Evolutionary conservation across 2,329 filamentous ascomycete species (phyloP).

Genomic region (Pseudogymnoascus sp.): DNA sequence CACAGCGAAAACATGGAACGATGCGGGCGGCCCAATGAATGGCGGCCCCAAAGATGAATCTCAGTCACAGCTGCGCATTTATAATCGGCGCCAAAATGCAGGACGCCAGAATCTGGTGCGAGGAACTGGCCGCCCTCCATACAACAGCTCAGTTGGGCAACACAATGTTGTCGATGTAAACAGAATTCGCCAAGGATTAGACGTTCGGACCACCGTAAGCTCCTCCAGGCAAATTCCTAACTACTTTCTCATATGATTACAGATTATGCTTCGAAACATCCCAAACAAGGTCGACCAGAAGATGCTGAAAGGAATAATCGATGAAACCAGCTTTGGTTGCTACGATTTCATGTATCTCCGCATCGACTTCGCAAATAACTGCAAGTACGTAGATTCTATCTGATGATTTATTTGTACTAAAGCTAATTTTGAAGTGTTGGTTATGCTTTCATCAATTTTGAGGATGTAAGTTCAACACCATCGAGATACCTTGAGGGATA

Average conservation of each 20-base stretch:
- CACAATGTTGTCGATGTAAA: slow-evolving; percentile 57
- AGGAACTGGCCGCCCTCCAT: slow-evolving; percentile 35
- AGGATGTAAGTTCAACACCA: slow-evolving; percentile 50
- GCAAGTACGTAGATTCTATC: slow-evolving; percentile 55
- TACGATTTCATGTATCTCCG: slow-evolving; percentile 95
- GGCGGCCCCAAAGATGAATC: neutral
- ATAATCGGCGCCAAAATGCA: slow-evolving; percentile 34
- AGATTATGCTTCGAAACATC: slow-evolving; percentile 94
- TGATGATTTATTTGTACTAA: slow-evolving; percentile 18
- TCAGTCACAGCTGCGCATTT: slow-evolving; percentile 11
- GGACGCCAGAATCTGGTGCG: slow-evolving; percentile 42
- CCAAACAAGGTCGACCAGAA: slow-evolving; percentile 79
- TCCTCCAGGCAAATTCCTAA: slow-evolving; percentile 11
- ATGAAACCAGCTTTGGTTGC: slow-evolving; percentile 68
- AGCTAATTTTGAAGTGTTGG: slow-evolving; percentile 61
- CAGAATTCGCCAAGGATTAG: slow-evolving; percentile 57
- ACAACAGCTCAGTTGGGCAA: slow-evolving; percentile 42
- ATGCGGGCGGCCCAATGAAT: neutral
- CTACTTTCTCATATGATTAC: slow-evolving; percentile 12
- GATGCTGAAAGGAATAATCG: slow-evolving; percentile 71
- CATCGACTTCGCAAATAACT: slow-evolving; percentile 78
- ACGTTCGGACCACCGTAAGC: slow-evolving; percentile 68
- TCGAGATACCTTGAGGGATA: neutral
- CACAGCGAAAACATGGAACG: neutral
- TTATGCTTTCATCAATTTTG: slow-evolving; percentile 96